Conservation (phyloP, 2,329 filamentous ascomycete species). For the Colletotrichum brevisporum region DNA sequence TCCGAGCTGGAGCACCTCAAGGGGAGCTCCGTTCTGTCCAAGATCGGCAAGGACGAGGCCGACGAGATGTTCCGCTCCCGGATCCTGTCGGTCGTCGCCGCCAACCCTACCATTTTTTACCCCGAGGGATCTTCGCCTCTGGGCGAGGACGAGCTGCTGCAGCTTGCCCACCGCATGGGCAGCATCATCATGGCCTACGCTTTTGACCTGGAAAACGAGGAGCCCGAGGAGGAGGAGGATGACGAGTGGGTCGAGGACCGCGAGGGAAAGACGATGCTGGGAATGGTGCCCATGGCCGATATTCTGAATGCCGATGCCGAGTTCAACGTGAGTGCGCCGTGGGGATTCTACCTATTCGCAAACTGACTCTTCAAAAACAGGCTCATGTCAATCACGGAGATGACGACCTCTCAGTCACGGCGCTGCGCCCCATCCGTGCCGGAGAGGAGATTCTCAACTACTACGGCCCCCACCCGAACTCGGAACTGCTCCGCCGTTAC, state of each 20-base stretch:
- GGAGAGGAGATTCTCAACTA: slow-evolving; percentile 90
- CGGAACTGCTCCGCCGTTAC: slow-evolving; percentile 86
- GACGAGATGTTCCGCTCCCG: slow-evolving; percentile 75
- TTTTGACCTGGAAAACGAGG: slow-evolving; percentile 79
- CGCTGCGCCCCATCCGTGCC: slow-evolving; percentile 75
- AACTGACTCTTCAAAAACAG: slow-evolving; percentile 46
- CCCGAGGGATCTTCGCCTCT: slow-evolving; percentile 50
- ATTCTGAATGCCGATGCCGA: slow-evolving; percentile 90
- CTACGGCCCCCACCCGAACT: slow-evolving; percentile 86
- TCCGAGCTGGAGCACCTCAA: slow-evolving; percentile 80
- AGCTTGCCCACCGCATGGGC: slow-evolving; percentile 82
- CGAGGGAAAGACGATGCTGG: slow-evolving; percentile 73
- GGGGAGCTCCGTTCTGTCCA: slow-evolving; percentile 80
- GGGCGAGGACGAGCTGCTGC: slow-evolving; percentile 61
- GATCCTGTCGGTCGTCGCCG: slow-evolving; percentile 66
- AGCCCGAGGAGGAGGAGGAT: slow-evolving; percentile 72
- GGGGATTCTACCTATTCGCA: no score
- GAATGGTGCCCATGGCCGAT: slow-evolving; percentile 93
- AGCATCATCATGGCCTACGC: slow-evolving; percentile 94
- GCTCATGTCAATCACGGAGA: slow-evolving; percentile 69
- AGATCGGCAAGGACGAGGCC: slow-evolving; percentile 81
- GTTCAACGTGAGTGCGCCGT: slow-evolving; percentile 75
- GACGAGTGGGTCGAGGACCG: slow-evolving; percentile 75
- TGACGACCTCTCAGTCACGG: slow-evolving; percentile 76
- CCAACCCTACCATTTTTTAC: slow-evolving; percentile 62